A percentile compares a stretch with the other conserved stretches of the same genome.
phyloP scores from a whole-genome alignment of 805 yeast genomes.

The Kluyveromyces dobzhanskii region DNA sequence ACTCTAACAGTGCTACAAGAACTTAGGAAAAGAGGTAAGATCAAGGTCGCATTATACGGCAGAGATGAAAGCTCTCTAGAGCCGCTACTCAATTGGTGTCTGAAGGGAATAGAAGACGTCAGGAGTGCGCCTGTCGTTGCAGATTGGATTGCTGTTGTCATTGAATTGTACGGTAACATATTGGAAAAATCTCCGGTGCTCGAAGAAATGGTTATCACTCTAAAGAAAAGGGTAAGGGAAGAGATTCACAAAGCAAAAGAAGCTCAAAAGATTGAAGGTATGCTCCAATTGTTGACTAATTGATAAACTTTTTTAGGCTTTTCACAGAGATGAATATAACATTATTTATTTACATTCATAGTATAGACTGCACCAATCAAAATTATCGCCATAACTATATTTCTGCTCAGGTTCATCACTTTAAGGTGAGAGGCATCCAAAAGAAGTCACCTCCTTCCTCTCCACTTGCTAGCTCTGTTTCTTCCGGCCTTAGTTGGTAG shows the following conservation, averaged over 20 bases:
- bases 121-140: constrained; percentile 53
- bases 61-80: constrained; percentile 82
- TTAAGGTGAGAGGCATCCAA: too few species aligned
- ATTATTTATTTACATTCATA: too few species aligned
- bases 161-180: constrained; percentile 66
- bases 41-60: constrained; percentile 67
- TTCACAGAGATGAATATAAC: too few species aligned
- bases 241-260: constrained; percentile 79
- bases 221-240: constrained; percentile 50
- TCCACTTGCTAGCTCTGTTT: constrained; percentile 33
- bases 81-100: constrained; percentile 80
- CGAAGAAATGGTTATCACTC: constrained; percentile 57
- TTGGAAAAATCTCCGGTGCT: constrained; percentile 70
- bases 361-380: too few species aligned
- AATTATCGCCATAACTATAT: too few species aligned
- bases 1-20: constrained; percentile 81
- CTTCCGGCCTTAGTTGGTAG: constrained; percentile 40
- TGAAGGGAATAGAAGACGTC: constrained; percentile 69
- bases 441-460: constrained; percentile 22
- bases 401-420: too few species aligned
- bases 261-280: constrained; percentile 85
- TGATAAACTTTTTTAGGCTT: constrained; percentile 4
- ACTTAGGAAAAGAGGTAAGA: constrained; percentile 80
- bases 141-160: constrained; percentile 66
- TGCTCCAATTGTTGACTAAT: constrained; percentile 75